phyloP scores from a whole-genome alignment of 495 filamentous ascomycete species.

The Cetradonia linearis region DNA sequence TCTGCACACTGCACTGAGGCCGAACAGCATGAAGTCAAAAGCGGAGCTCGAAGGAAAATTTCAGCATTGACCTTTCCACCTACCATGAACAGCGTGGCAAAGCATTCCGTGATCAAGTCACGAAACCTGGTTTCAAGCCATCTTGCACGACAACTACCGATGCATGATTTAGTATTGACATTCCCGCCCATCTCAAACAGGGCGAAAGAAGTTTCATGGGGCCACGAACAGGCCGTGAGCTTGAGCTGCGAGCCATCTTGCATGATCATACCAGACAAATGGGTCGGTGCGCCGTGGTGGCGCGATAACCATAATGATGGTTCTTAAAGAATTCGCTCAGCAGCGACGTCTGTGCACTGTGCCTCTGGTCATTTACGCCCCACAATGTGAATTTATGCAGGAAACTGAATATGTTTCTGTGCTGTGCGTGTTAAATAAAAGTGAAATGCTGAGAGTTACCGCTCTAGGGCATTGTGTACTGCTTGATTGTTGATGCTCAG shows the following conservation, averaged over 20 bases:
- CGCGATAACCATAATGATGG: not conserved
- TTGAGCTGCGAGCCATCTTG: not conserved
- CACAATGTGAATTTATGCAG: not conserved
- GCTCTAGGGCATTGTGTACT: not conserved
- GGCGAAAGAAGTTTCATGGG: not conserved
- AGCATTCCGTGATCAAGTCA: not conserved
- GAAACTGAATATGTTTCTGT: not conserved
- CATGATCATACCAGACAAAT: not conserved
- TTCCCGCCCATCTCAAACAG: not conserved
- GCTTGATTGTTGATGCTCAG: not conserved
- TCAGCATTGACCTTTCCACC: not conserved
- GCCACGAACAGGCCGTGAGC: not conserved
- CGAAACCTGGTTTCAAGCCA: not conserved
- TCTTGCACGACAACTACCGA: not conserved
- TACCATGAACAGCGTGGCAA: not conserved
- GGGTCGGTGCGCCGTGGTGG: not conserved
- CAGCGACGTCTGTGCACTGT: constrained; percentile 2
- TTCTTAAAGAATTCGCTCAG: not conserved
- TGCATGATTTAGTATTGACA: not conserved
- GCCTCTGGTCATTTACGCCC: not conserved
- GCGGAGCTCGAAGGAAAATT: not conserved
- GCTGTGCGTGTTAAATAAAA: not conserved
- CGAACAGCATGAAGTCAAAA: not conserved
- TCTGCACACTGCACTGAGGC: not conserved
- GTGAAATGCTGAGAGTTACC: not conserved